These are phyloP conservation scores for Solanum acaule DNA, from an alignment of 257 asterid species.

Conservation along the genomic window DNA sequence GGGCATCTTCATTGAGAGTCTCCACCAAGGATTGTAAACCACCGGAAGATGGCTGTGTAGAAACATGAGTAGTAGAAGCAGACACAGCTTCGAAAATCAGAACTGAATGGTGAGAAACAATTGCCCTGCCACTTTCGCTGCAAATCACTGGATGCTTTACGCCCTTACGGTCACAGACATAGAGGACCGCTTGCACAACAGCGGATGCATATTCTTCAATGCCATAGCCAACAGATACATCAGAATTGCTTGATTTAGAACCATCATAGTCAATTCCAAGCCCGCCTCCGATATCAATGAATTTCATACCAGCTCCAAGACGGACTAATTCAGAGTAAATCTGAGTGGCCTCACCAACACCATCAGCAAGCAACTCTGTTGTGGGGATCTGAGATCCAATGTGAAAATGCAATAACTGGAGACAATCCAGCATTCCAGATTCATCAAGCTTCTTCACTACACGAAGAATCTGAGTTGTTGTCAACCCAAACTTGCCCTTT, in stretches of 20 bases:
- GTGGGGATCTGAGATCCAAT: conserved; percentile 97
- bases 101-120: conserved; percentile 93
- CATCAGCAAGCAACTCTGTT: conserved; percentile 59
- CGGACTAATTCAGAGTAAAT: conserved; percentile 76
- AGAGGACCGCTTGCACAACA: conserved; percentile 57
- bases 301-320: conserved; percentile 78
- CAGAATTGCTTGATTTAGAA: conserved; percentile 72
- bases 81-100: conserved; percentile 77
- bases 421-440: conserved; percentile 71
- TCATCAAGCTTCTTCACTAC: conserved; percentile 66
- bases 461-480: conserved; percentile 70
- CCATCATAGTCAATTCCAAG: conserved; percentile 97
- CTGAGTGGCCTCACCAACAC: conserved; percentile 94
- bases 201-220: conserved; percentile 77
- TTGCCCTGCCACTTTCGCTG: conserved; percentile 98
- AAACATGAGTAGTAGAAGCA: conserved; percentile 23
- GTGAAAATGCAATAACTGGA: conserved; percentile 90
- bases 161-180: conserved; percentile 56
- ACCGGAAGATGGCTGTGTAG: conserved; percentile 35
- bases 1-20: conserved; percentile 38
- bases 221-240: conserved; percentile 61
- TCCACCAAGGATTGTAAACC: conserved; percentile 50
- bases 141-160: conserved; percentile 75
- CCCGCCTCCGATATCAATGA: conserved; percentile 90
- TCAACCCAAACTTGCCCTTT: conserved; percentile 89